These are phyloP conservation scores for Leccinum obscurum DNA, from an alignment of 768 basidiomycete genomes.

Conservation along the genomic window DNA sequence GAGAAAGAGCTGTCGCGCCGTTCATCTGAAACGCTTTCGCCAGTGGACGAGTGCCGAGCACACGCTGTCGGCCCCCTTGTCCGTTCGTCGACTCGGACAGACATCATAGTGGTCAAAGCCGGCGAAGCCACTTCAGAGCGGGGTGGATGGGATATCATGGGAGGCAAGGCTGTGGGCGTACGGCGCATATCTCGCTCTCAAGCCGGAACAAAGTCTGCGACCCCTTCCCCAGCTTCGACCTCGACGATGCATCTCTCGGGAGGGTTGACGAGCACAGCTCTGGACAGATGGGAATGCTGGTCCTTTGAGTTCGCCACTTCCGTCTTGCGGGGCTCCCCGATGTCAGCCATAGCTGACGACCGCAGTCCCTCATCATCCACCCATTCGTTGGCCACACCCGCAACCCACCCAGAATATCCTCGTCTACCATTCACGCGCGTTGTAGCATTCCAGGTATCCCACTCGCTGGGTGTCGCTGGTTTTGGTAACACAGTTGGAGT, in stretches of 20 bases:
- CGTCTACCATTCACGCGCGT: conserved; percentile 82
- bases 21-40: conserved; percentile 45
- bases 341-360: conserved; percentile 46
- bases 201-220: conserved; percentile 29
- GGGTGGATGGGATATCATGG: conserved; percentile 72
- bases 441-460: conserved; percentile 52
- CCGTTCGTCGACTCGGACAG: conserved; percentile 40
- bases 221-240: conserved; percentile 15
- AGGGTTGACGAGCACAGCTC: conserved; percentile 60
- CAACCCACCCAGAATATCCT: conserved; percentile 35
- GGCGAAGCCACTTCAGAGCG: conserved; percentile 67
- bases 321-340: conserved; percentile 48
- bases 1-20: conserved; percentile 63
- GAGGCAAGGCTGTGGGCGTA: conserved; percentile 63
- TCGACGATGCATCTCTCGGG: conserved; percentile 10
- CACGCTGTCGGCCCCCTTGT: conserved; percentile 37
- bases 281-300: conserved; percentile 88
- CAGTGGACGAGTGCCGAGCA: conserved; percentile 34
- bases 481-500: conserved; percentile 67
- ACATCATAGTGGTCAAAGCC: conserved; percentile 52
- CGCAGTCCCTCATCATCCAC: conserved; percentile 10
- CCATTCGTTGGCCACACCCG: conserved; percentile 1
- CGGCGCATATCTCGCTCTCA: conserved; percentile 59
- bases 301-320: conserved; percentile 60
- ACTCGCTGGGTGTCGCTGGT: conserved; percentile 60